Conservation (phyloP, 2,329 filamentous ascomycete species). For the Tolypocladium ovalisporum region DNA sequence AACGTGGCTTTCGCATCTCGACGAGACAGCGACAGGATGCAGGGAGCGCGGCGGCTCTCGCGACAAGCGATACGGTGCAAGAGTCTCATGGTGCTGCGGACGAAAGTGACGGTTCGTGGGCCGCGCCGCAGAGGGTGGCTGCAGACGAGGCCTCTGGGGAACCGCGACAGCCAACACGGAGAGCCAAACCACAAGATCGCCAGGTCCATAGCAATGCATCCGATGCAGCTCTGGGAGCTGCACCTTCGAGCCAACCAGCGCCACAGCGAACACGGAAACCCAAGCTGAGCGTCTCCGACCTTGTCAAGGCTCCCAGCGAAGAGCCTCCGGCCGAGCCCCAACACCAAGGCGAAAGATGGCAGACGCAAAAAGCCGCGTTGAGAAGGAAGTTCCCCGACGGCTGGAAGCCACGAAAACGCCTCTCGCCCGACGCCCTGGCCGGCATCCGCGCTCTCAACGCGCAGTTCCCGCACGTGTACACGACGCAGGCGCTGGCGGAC, state of each 20-base stretch:
- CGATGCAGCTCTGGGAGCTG: background rate
- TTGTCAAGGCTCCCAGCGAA: background rate
- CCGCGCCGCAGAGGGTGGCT: background rate
- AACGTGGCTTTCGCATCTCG: slow-evolving; percentile 10
- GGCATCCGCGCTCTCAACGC: slow-evolving; percentile 76
- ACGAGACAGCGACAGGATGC: slow-evolving; percentile 8
- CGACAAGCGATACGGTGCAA: background rate
- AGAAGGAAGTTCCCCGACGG: slow-evolving; percentile 68
- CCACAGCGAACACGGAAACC: background rate
- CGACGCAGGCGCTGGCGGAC: slow-evolving; percentile 58
- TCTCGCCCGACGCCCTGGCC: slow-evolving; percentile 87
- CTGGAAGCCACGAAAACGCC: slow-evolving; percentile 74
- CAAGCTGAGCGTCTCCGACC: background rate
- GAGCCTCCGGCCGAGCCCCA: background rate
- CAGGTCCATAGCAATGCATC: background rate
- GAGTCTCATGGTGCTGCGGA: background rate
- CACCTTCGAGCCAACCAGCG: background rate
- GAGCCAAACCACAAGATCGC: background rate
- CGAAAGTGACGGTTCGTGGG: background rate
- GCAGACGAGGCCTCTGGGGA: background rate
- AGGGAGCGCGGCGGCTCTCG: background rate
- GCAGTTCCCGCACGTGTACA: slow-evolving; percentile 67
- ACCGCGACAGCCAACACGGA: background rate
- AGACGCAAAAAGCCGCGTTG: slow-evolving; percentile 62
- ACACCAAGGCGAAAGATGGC: slow-evolving; percentile 48